These are phyloP conservation scores for Sordaria brevicollis DNA, from an alignment of 495 filamentous ascomycete genomes.

Conservation along the genomic window DNA sequence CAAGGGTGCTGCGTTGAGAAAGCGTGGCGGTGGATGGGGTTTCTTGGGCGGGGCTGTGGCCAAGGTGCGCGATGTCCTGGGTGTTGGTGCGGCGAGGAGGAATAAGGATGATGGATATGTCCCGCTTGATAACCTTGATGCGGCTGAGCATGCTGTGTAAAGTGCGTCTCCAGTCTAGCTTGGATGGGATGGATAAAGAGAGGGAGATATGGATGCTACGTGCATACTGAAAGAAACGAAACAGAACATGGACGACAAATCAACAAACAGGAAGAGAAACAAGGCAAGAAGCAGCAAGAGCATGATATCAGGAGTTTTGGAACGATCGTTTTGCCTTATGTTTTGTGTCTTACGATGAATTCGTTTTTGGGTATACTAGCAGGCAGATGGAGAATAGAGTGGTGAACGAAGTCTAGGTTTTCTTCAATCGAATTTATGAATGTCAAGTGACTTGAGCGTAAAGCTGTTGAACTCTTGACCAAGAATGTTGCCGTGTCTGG, in stretches of 20 bases:
- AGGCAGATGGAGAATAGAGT: neutral
- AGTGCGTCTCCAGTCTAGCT: neutral
- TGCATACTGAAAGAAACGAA: neutral
- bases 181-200: neutral
- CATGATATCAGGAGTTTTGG: neutral
- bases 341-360: neutral
- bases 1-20: slow-evolving; percentile 25
- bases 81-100: slow-evolving; percentile 21
- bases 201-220: neutral
- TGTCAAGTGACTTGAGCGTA: neutral
- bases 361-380: neutral
- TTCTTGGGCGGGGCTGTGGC: slow-evolving; percentile 29
- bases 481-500: no score
- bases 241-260: neutral
- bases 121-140: slow-evolving; percentile 41
- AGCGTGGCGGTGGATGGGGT: slow-evolving; percentile 37
- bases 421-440: neutral
- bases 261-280: no score
- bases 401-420: neutral
- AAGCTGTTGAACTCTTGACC: no score
- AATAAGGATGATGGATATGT: slow-evolving; percentile 48
- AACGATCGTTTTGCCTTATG: neutral
- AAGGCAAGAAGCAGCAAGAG: neutral
- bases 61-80: slow-evolving; percentile 26
- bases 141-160: slow-evolving; percentile 7